Evolutionary conservation across 306 rosid genomes (phyloP), one percentile per base, ranked within the genome.

Genomic region (Canavalia gladiata): DNA sequence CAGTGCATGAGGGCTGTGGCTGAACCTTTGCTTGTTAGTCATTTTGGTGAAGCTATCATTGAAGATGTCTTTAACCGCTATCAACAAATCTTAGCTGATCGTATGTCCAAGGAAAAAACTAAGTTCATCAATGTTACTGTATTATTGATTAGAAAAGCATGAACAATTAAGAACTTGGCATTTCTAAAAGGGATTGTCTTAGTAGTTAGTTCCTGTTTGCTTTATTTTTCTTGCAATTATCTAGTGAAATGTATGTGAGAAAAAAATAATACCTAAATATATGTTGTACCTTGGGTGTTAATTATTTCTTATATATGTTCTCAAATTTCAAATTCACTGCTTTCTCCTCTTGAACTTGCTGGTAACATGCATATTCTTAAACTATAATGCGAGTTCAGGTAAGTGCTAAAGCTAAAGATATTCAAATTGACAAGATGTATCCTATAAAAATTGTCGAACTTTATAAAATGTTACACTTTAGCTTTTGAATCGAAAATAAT

Each of bases 1-100:
- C 79, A 47, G 28, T 77, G 84, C 74, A 78, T 83, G 74, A 89
- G 90, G 33, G 87, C 84, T 13, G 85, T 85, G 71, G 79, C 75
- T 5, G 89, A 85, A 78, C 79, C 90, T 7, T 37, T 87, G 45
- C 33, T 87, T 1, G 8, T 71, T 31, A 75, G 85, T 29, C 90
- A 87, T 13, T 89, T 87, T n/a, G 89, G 89, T 25, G 86, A 80
- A 47, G 70, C 42, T 42, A 85, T 89, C 67, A 89, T 87, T 47
- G 82, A 87, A 1, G 83, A 87, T 29, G 74, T 83, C 11, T 89
- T 83, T 10, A n/a, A 57, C 0, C 86, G 87, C 7, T 85, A 74
- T 37, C 77, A 52, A 35, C 0, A 77, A 7, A 64, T 87, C 25
- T 29, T 85, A 18, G 52, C 56, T n/a, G 79, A 87, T 45, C 65